Evolutionary conservation across 768 basidiomycete species (phyloP), one percentile per base, ranked within the genome.

Genomic region (Coprinopsis sp.): DNA sequence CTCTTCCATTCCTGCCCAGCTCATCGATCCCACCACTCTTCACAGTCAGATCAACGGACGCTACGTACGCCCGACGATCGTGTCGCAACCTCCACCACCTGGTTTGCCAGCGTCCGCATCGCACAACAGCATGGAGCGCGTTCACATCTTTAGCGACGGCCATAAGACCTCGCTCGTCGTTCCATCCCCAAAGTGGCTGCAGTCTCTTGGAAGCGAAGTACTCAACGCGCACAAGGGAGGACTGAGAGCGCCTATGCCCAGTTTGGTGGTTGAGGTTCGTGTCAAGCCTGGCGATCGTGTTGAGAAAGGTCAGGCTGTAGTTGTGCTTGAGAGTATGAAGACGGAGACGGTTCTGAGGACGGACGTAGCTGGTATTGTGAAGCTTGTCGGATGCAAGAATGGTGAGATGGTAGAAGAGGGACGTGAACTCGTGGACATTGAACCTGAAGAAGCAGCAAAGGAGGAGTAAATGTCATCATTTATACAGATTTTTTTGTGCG

Each of bases 261-360:
- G 90, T 61, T 74, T 92, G 40, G 84, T 96, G 2, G 92, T 96
- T 3, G 91, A 95, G 45, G 85, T 96, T 41, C 76, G 76, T 14
- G 92, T 94, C 27, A 74, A 73, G 49, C 69, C 77, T 1, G 93
- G 92, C 3, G 86, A 94, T 42, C 70, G 64, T 12, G 87, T 96
- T 31, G 82, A 84, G 65, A 82, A 78, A 58, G 91, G 90, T 0
- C 87, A 93, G 58, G 79, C 78, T 6, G 74, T 91, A 7, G 81
- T 92, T 24, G 80, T 94, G 4, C 66, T 95, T 58, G 93, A 95
- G 68, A 95, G 92, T 59, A 97, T 96, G 93, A 97, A 97, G 79
- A 96, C 92, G 53, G 92, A 95, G 68, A 94, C 87, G 30, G 87
- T 91, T 33, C 63, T 96, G 52, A 73, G 91, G 44, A 81, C 90